A percentile compares a stretch with the other conserved stretches of the same genome.
phyloP scores from a whole-genome alignment of 257 asterid genomes.

The Salvia rosmarinus region DNA sequence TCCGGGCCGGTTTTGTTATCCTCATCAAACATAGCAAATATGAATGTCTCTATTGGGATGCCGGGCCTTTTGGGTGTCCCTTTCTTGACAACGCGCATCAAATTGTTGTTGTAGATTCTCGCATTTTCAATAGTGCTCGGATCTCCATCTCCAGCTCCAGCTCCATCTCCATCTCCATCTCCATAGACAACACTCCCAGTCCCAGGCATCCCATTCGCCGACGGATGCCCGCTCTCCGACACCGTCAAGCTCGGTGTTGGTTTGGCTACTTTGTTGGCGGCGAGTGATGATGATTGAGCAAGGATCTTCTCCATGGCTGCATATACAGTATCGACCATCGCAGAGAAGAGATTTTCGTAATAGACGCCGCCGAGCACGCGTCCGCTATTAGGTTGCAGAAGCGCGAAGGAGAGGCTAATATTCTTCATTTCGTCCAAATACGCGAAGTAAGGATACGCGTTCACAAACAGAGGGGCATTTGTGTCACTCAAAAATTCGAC shows the following conservation, averaged over 20 bases:
- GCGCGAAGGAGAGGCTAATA: background rate
- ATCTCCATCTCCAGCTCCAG: background rate
- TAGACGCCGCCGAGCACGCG: background rate
- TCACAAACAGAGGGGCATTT: background rate
- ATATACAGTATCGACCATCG: constrained; percentile 1
- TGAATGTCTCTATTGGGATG: constrained; percentile 21
- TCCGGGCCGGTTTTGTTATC: constrained; percentile 22
- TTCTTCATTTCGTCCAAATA: background rate
- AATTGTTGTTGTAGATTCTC: constrained; percentile 18
- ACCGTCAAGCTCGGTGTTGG: background rate
- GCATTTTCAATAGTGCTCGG: constrained; percentile 9
- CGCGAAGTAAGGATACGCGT: background rate
- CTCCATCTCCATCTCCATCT: constrained; percentile 20
- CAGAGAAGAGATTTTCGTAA: constrained; percentile 4
- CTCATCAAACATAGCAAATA: constrained; percentile 38
- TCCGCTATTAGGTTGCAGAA: constrained; percentile 10
- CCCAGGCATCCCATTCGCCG: too few relatives aligned
- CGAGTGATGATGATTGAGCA: too few relatives aligned
- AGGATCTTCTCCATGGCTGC: background rate
- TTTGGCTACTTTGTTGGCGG: background rate
- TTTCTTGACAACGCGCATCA: constrained; percentile 16
- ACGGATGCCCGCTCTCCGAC: constrained; percentile 25
- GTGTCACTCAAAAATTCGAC: background rate
- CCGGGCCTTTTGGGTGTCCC: constrained; percentile 21
- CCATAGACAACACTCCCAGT: too few relatives aligned